A percentile compares a stretch with the other conserved stretches of the same genome.
These are phyloP conservation scores for Balansia obtecta DNA, from an alignment of 2,329 filamentous ascomycete species.

Conservation along the genomic window DNA sequence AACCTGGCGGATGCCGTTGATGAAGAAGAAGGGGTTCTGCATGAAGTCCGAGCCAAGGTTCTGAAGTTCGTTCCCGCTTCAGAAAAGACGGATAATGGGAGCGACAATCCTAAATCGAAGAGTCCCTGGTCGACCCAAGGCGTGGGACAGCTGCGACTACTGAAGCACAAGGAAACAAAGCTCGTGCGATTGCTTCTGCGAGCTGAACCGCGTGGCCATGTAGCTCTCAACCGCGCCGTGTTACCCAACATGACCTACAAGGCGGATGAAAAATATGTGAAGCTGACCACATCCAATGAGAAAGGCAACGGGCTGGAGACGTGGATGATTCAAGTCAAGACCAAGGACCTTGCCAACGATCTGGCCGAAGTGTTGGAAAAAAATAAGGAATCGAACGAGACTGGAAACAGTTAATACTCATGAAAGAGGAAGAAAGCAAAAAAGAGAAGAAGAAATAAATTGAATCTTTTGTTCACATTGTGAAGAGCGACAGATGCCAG, in stretches of 20 bases:
- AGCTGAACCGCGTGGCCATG: constrained; percentile 60
- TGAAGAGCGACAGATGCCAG: not conserved
- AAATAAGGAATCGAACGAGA: constrained; percentile 45
- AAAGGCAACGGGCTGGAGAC: constrained; percentile 49
- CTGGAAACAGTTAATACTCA: constrained; percentile 15
- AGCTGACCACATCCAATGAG: constrained; percentile 43
- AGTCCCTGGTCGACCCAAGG: constrained; percentile 58
- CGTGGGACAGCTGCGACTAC: constrained; percentile 56
- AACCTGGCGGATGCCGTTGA: constrained; percentile 57
- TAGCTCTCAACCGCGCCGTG: constrained; percentile 59
- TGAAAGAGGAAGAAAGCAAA: not conserved
- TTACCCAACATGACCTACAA: constrained; percentile 51
- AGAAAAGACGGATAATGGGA: constrained; percentile 29
- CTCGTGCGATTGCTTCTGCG: constrained; percentile 58
- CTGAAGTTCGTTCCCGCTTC: constrained; percentile 43
- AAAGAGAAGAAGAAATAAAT: too few species aligned
- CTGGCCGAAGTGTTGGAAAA: constrained; percentile 40
- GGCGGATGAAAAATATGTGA: constrained; percentile 46
- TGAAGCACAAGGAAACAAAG: constrained; percentile 60
- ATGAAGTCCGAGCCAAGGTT: constrained; percentile 60
- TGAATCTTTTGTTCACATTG: not conserved
- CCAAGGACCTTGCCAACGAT: constrained; percentile 41
- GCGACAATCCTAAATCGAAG: constrained; percentile 32
- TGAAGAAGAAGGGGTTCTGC: constrained; percentile 57
- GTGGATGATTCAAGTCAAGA: constrained; percentile 63